Percentiles rank a stretch among this genome's conserved stretches.
Evolutionary conservation across 1,284 basidiomycete species (phyloP).

Genomic region (Sanghuangporus baumii): DNA sequence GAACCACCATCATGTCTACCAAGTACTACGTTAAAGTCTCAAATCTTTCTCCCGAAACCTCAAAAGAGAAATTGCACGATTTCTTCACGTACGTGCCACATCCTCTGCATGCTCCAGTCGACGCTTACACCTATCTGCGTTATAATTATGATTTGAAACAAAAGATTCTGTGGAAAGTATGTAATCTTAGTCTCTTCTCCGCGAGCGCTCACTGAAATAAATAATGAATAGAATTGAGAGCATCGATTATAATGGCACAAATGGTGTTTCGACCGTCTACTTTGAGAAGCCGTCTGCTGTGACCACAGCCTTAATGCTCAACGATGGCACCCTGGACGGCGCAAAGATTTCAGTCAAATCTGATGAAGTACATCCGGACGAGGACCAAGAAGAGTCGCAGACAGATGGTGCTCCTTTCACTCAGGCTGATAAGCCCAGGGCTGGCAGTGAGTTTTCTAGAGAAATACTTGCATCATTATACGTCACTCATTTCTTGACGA

Average conservation of each 20-base stretch:
- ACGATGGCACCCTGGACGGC: constrained; percentile 67
- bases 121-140: constrained; percentile 1
- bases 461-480: constrained; percentile 5
- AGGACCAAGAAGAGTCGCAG: constrained; percentile 33
- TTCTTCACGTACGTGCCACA: constrained; percentile 64
- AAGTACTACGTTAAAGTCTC: constrained; percentile 32
- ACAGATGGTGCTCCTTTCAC: constrained; percentile 41
- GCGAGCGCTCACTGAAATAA: background rate
- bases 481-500: background rate
- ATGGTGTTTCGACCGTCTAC: constrained; percentile 48
- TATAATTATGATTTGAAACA: background rate
- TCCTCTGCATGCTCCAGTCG: background rate
- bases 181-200: background rate
- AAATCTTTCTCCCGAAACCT: constrained; percentile 54
- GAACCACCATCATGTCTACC: constrained; percentile 11
- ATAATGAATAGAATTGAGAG: constrained; percentile 44
- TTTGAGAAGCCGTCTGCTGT: constrained; percentile 77
- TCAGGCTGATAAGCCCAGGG: constrained; percentile 78
- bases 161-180: constrained; percentile 75
- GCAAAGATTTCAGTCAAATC: constrained; percentile 56
- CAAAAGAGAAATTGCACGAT: constrained; percentile 55
- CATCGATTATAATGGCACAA: constrained; percentile 45
- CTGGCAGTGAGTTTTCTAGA: constrained; percentile 51
- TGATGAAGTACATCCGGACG: constrained; percentile 53
- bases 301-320: constrained; percentile 77